Percentiles rank a stretch among this genome's conserved stretches.
These are phyloP conservation scores for cucumber (Cucumis sativus) DNA, from an alignment of 306 rosid species.

Conservation along the genomic window DNA sequence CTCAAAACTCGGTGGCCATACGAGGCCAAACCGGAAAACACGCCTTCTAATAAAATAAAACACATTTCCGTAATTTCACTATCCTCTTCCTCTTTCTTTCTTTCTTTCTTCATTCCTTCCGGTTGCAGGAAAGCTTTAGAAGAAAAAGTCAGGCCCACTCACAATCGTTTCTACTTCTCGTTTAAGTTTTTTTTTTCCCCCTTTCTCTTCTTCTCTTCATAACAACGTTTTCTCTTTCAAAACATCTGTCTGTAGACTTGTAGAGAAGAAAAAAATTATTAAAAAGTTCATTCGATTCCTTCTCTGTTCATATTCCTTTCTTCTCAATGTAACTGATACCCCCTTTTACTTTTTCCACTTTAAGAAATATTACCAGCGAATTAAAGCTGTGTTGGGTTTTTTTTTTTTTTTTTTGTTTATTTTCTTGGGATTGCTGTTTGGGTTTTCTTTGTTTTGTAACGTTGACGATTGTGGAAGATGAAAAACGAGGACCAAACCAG, in stretches of 20 bases:
- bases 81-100: neutral
- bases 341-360: neutral
- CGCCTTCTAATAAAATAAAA: neutral
- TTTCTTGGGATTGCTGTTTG: neutral
- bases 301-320: neutral
- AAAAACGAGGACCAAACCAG: constrained; percentile 33
- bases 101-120: neutral
- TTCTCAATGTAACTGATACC: neutral
- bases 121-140: neutral
- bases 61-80: neutral
- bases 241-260: neutral
- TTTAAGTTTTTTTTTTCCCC: neutral
- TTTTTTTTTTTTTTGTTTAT: no score
- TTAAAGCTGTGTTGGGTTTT: neutral
- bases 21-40: neutral
- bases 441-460: neutral
- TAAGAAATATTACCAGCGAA: neutral
- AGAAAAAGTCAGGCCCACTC: neutral
- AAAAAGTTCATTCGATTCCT: neutral
- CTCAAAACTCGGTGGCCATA: neutral
- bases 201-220: neutral
- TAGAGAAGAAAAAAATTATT: neutral
- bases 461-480: constrained; percentile 13
- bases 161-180: constrained; percentile 3
- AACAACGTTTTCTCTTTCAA: neutral